Conservation (phyloP, 2,329 filamentous ascomycete species). For the Fragosphaeria purpurea region DNA sequence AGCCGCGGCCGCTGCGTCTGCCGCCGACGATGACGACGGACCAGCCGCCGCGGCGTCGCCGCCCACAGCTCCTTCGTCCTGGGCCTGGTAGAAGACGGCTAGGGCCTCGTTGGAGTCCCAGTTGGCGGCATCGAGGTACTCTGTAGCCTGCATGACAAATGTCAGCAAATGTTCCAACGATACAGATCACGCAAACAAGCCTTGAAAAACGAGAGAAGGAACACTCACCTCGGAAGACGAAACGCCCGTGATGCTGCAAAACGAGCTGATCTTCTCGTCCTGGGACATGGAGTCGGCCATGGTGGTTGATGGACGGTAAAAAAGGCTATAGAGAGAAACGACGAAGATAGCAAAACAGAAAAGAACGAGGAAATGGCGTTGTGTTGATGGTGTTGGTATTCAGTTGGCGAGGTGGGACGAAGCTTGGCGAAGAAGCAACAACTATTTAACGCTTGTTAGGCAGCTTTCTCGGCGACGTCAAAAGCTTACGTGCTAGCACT, state of each 20-base stretch:
- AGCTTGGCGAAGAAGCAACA: neutral
- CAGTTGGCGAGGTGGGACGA: neutral
- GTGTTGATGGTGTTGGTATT: neutral
- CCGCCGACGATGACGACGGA: constrained; percentile 25
- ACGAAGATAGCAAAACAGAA: neutral
- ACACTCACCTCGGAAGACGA: constrained; percentile 5
- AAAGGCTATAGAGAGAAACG: neutral
- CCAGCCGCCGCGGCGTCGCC: constrained; percentile 33
- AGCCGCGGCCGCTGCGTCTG: constrained; percentile 26
- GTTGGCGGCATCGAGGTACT: constrained; percentile 53
- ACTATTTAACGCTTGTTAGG: constrained; percentile 1
- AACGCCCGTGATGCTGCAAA: constrained; percentile 11
- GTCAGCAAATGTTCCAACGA: neutral
- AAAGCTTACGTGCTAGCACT: neutral
- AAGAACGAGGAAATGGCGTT: neutral
- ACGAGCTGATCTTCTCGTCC: constrained; percentile 12
- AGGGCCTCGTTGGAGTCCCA: constrained; percentile 59
- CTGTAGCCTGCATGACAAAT: constrained; percentile 42
- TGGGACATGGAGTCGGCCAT: constrained; percentile 9
- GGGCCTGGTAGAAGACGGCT: constrained; percentile 50
- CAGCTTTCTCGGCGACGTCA: constrained; percentile 11
- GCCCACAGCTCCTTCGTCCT: constrained; percentile 39
- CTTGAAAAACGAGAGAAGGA: neutral
- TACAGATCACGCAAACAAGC: neutral
- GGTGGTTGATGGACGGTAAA: neutral